Base-by-base conservation (phyloP, 2,329 filamentous ascomycete genomes). In the Aspergillus sp. region DNA sequence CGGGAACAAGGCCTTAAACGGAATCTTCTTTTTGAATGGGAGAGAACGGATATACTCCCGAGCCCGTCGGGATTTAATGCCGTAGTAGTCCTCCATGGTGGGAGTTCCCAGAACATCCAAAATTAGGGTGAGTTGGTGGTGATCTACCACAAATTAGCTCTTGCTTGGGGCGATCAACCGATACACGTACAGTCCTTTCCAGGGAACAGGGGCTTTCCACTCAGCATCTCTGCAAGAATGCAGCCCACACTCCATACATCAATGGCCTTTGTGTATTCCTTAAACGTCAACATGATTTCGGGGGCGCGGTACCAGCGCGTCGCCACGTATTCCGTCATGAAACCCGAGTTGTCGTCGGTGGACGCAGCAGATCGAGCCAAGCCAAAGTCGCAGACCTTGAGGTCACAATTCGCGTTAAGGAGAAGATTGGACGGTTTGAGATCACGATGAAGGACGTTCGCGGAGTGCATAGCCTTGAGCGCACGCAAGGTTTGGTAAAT, bases 261-360 rank as follows among this genome's bases (percentile, higher is more conserved):
- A 71, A 99, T 99, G 43, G 95, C 95, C 79, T 98, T 99, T 68
- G 95, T 99, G 80, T 99, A 99, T 79, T 99, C 95, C 81, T 99
- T 98, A 83, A 98, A 99, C 12, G 95, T 99, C 80, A 99, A 89
- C 95, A 99, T 99, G 76, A 99, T 99, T 76, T 99, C 95, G 3
- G 95, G 95, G 5, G 95, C 95, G 77, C 95, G 92, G 79, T 99
- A 99, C 95, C 95, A 99, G 70, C 95, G 89, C 47, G 95, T 99
- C 51, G 95, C 95, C 56, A 99, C 95, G 74, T 99, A 99, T 96
- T 99, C 95, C 15, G 95, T 99, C 95, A 99, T 99, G 85, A 99
- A 99, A 20, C 95, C 95, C n/a, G 93, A 97, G 79, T 99, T 99
- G 77, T 99, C 95, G 72, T 99, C 95, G 66, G 96, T 96, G 9